Evolutionary conservation across 176 grass and related monocot species (phyloP), one percentile per base, ranked within the genome.

Genomic region (Saccharum officinarum): DNA sequence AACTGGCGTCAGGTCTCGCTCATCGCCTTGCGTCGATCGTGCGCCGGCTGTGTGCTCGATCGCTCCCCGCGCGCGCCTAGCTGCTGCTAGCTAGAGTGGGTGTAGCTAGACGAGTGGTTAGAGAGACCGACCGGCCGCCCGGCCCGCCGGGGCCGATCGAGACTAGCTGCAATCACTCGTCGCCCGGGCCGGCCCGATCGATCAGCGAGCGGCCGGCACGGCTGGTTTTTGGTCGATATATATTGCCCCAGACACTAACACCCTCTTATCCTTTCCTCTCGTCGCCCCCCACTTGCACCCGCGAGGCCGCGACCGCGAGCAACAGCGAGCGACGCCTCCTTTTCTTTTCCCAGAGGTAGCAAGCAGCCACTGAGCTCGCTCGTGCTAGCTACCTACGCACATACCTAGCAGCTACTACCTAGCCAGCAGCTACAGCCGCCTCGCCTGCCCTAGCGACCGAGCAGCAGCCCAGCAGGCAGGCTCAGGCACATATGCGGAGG

Each of bases 241-340:
- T 80, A 84, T 91, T 91, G 85, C 6, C 12, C 39, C 11, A 3
- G 11, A 76, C 76, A 76, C 76, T 84, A 75, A 61, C 71, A 61
- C 71, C 72, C 83, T 87, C 89, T 90, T 87, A 87, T 87, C 85
- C 69, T 39, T 69, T 67, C 84, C 25, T 65, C 81, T 38, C 64
- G 39, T 14, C 10, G 41, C 77, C 88, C 83, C 83, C 88, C 83
- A 89, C 88, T 89, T 82, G 86, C 65, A 30, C 74, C 20, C 4
- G 77, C 28, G 28, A 28, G 28, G 28, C 28, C 28, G 28, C 70
- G 1, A 63, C 25, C 61, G 40, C 59, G 34, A 78, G 36, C 54
- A 25, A 25, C 60, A 8, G 16, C 15, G 17, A 68, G 67, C 18
- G 67, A 39, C 34, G 31, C 36, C 40, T 37, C 18, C 22, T 69